A percentile compares a stretch with the other conserved stretches of the same genome.
Evolutionary conservation across 495 filamentous ascomycete genomes (phyloP).

Genomic region (Trichoderma virens): DNA sequence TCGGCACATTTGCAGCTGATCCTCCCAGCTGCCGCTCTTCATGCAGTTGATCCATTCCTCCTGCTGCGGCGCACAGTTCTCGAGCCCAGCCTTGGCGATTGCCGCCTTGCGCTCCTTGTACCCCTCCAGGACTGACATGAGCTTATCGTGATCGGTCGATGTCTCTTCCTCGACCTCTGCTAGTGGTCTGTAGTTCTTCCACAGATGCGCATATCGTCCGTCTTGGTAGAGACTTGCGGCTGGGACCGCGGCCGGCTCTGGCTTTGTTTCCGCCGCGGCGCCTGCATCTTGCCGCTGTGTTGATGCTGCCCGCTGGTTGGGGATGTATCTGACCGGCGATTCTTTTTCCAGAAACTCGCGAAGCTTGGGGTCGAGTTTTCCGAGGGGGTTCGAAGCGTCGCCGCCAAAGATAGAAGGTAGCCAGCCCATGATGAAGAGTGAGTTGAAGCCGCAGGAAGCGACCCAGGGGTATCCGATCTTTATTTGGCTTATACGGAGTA

Average conservation of each 20-base stretch:
- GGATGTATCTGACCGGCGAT: constrained; percentile 64
- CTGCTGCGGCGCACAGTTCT: constrained; percentile 89
- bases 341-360: constrained; percentile 80
- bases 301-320: constrained; percentile 20
- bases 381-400: constrained; percentile 57
- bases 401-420: constrained; percentile 41
- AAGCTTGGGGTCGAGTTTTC: constrained; percentile 74
- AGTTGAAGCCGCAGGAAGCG: not conserved
- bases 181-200: constrained; percentile 76
- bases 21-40: constrained; percentile 49
- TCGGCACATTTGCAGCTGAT: constrained; percentile 65
- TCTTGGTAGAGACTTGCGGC: constrained; percentile 48
- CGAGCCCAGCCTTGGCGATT: constrained; percentile 75
- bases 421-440: constrained; percentile 56
- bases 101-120: constrained; percentile 73
- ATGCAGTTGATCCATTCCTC: constrained; percentile 69
- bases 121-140: constrained; percentile 66
- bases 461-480: not conserved
- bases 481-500: not conserved
- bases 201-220: constrained; percentile 88
- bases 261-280: not conserved
- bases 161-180: constrained; percentile 50
- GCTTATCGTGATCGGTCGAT: constrained; percentile 65
- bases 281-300: constrained; percentile 12
- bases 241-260: constrained; percentile 19